Base-by-base conservation (phyloP, 1,284 basidiomycete species). In the Rhodotorula mucilaginosa region DNA sequence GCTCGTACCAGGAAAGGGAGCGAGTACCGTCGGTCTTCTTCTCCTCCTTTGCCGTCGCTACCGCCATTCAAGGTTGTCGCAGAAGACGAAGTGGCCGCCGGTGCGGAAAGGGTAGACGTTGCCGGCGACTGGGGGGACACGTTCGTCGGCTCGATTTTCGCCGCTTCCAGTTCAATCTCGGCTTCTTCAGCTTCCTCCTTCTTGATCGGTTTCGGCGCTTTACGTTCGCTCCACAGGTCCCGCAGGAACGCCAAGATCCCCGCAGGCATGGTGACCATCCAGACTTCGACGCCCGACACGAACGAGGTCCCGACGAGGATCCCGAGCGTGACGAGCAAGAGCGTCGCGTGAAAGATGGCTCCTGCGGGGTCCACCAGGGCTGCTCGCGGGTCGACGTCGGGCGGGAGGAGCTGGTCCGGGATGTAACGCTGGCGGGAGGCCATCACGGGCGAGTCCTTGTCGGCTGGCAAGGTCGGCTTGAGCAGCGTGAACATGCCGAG, bases 191-290 rank as follows among this genome's bases (percentile, higher is more conserved):
- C 21, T 4, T 29, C 21, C 49, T 34, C 31, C 19, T n/a, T 31
- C 49, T 68, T 70, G 0, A 67, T 16, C 44, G 34, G 23, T 2
- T 54, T 26, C 2, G 65, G 59, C 57, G 67, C 34, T 15, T 58
- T 63, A 44, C 80, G 78, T 88, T 87, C 84, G 78, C 89, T 87
- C 84, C 86, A 86, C 3, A 89, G 76, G 78, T 94, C 91, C 61
- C 89, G 87, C 3, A 86, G 63, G 58, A 92, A 84, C 79, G 92
- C 91, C 64, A 87, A 80, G 2, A 86, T 80, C 0, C 93, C 94
- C 48, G 94, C 93, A 0, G 96, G 94, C n/a, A 93, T 85, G 1
- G 89, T 91, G 61, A 98, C 89, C 82, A 80, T 77, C 73, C 84
- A 86, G 4, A 87, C 92, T 65, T 85, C 83, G 67, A 84, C 84